phyloP scores from a whole-genome alignment of 1,284 basidiomycete genomes.

The Malassezia pachydermatis region DNA sequence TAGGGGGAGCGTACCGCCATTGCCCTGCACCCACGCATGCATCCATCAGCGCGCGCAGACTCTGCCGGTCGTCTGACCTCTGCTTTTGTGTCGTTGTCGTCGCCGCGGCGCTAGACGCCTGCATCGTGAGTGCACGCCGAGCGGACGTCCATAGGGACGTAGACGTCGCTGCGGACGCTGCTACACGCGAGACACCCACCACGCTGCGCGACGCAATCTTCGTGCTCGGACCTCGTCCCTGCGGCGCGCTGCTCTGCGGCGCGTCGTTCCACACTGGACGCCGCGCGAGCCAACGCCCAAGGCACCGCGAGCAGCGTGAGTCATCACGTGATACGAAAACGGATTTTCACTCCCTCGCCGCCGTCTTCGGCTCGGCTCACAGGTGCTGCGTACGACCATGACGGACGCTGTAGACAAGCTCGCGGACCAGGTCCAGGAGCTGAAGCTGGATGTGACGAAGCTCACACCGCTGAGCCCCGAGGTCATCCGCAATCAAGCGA shows the following conservation, averaged over 20 bases:
- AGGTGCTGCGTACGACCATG: conserved; percentile 14
- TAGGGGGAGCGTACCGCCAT: not conserved
- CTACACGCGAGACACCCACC: no score
- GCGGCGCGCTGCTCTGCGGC: no score
- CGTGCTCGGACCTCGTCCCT: no score
- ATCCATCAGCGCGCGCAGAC: conserved; percentile 16
- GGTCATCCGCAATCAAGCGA: conserved; percentile 92
- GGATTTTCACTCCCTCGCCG: conserved; percentile 1
- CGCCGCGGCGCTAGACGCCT: no score
- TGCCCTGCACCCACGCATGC: conserved; percentile 1
- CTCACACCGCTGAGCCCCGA: conserved; percentile 85
- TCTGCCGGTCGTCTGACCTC: conserved; percentile 6
- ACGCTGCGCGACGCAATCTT: no score
- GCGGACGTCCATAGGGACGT: not conserved
- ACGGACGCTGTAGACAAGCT: conserved; percentile 13
- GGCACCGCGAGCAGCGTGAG: not conserved
- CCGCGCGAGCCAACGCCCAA: no score
- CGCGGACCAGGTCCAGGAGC: conserved; percentile 11
- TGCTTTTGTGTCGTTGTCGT: no score
- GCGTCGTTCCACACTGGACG: no score
- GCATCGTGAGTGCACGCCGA: no score
- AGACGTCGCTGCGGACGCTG: no score
- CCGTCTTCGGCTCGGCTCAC: no score
- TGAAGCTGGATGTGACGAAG: conserved; percentile 44
- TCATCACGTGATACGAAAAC: conserved; percentile 7